A percentile compares a stretch with the other conserved stretches of the same genome.
phyloP scores from a whole-genome alignment of 2,329 filamentous ascomycete species.

The Penicillium sp. region DNA sequence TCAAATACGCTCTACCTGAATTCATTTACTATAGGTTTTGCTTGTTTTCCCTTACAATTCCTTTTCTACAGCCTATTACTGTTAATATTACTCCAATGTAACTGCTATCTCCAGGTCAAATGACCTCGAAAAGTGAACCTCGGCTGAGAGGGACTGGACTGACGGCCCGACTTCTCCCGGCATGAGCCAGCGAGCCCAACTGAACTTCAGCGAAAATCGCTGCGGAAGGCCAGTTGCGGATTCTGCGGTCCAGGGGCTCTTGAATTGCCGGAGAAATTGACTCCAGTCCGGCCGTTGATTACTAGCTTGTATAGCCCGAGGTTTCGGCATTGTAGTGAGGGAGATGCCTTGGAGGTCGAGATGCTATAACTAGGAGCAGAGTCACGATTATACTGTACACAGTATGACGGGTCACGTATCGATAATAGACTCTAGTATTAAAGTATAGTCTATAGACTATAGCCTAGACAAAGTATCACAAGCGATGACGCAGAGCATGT shows the following conservation, averaged over 20 bases:
- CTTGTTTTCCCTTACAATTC: too few relatives aligned
- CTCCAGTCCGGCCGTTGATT: neutral
- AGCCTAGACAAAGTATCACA: constrained; percentile 12
- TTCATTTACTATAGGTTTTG: too few relatives aligned
- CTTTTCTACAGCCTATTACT: neutral
- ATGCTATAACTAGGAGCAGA: too few relatives aligned
- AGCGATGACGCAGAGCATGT: constrained; percentile 30
- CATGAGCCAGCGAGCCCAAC: neutral
- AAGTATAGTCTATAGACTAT: neutral
- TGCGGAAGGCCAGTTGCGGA: constrained; percentile 11
- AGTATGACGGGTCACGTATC: too few relatives aligned
- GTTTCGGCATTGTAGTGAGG: neutral
- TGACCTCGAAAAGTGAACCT: constrained; percentile 25
- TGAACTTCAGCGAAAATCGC: constrained; percentile 13
- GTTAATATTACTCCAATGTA: neutral
- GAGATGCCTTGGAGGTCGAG: neutral
- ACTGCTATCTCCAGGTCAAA: constrained; percentile 6
- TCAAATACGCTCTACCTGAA: too few relatives aligned
- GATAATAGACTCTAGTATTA: too few relatives aligned
- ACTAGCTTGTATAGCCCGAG: neutral
- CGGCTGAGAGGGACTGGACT: constrained; percentile 26
- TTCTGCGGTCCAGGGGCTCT: constrained; percentile 9
- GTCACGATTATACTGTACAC: too few relatives aligned
- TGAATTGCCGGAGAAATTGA: constrained; percentile 19
- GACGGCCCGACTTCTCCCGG: constrained; percentile 28